Conservation (phyloP, 2,329 filamentous ascomycete genomes). For the Penicillium nordicum region DNA sequence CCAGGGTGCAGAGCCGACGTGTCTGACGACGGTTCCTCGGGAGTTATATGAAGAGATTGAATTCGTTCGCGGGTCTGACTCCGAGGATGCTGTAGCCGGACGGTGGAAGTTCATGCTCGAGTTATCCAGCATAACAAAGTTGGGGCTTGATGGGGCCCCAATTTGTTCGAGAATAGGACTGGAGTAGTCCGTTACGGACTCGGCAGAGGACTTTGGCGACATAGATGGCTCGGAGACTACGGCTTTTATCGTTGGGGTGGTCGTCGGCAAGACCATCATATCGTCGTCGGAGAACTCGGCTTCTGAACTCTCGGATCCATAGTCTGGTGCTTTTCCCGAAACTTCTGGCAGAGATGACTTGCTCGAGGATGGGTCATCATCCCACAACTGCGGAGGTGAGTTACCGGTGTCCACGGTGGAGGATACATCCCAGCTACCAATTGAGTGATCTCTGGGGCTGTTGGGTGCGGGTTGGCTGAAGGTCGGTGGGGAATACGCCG, state of each 20-base stretch:
- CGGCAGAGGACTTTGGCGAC: constrained; percentile 22
- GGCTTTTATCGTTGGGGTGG: constrained; percentile 38
- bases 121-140: constrained; percentile 27
- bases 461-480: constrained; percentile 25
- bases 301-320: constrained; percentile 21
- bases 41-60: constrained; percentile 42
- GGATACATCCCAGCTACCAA: constrained; percentile 36
- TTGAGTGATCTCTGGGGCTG: constrained; percentile 28
- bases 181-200: constrained; percentile 30
- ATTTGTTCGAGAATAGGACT: constrained; percentile 43
- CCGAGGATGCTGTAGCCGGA: constrained; percentile 30
- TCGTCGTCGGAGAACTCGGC: constrained; percentile 34
- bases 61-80: constrained; percentile 35
- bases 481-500: constrained; percentile 29
- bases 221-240: constrained; percentile 33
- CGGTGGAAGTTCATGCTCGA: constrained; percentile 39
- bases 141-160: constrained; percentile 40
- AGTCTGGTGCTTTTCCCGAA: constrained; percentile 22
- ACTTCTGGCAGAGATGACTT: constrained; percentile 33
- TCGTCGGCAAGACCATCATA: constrained; percentile 30
- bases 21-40: constrained; percentile 41
- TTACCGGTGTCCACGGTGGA: constrained; percentile 37
- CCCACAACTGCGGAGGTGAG: constrained; percentile 39
- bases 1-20: constrained; percentile 34
- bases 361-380: constrained; percentile 38